Evolutionary conservation across 768 basidiomycete genomes (phyloP).

Genomic region (Hericium erinaceus): DNA sequence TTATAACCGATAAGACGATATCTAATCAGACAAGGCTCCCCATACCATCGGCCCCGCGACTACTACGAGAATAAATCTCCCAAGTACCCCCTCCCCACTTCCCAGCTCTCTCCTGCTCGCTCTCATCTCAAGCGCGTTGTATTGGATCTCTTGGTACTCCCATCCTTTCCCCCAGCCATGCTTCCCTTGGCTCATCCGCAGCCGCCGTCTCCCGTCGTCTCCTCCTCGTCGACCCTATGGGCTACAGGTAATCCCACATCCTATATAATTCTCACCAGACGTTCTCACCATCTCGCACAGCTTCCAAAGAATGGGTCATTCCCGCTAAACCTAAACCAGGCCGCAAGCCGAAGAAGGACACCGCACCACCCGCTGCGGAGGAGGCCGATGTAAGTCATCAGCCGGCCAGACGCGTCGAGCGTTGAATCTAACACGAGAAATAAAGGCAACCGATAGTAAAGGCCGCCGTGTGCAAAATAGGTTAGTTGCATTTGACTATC

Average conservation of each 20-base stretch:
- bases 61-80: slow-evolving; percentile 5
- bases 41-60: slow-evolving; percentile 6
- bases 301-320: slow-evolving; percentile 87
- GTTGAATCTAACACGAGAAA: no score
- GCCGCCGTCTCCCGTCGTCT: slow-evolving; percentile 12
- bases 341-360: slow-evolving; percentile 77
- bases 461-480: slow-evolving; percentile 74
- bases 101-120: not conserved
- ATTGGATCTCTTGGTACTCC: slow-evolving; percentile 14
- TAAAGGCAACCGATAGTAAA: slow-evolving; percentile 35
- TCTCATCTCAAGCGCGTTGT: slow-evolving; percentile 6
- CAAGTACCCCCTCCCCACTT: not conserved
- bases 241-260: slow-evolving; percentile 48
- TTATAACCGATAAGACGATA: slow-evolving; percentile 20
- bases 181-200: not conserved
- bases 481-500: slow-evolving; percentile 18
- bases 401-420: no score
- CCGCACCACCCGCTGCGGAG: slow-evolving; percentile 26
- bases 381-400: slow-evolving; percentile 38
- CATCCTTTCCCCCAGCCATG: slow-evolving; percentile 15
- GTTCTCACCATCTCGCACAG: slow-evolving; percentile 27
- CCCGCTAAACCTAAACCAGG: slow-evolving; percentile 83
- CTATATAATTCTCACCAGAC: not conserved
- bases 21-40: slow-evolving; percentile 42
- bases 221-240: slow-evolving; percentile 58